These are phyloP conservation scores for Ogataea pini DNA, from an alignment of 805 yeast genomes.

Conservation along the genomic window DNA sequence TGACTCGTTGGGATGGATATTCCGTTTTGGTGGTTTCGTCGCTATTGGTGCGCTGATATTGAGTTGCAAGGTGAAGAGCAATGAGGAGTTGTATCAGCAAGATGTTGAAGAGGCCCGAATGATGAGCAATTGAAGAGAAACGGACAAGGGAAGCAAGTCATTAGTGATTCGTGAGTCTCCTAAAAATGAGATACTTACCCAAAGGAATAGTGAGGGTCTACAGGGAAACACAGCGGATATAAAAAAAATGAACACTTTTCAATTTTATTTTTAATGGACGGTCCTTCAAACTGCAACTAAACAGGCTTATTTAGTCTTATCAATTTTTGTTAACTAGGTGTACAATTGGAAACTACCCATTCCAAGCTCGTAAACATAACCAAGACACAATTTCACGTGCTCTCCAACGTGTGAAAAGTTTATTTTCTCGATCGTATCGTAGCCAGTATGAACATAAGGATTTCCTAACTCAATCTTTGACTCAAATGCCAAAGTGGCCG, in stretches of 20 bases:
- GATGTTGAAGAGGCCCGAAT: conserved; percentile 25
- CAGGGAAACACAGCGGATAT: no score
- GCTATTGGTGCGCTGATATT: conserved; percentile 47
- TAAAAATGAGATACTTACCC: no score
- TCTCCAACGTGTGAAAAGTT: conserved; percentile 79
- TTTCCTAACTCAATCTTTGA: conserved; percentile 62
- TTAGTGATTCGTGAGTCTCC: no score
- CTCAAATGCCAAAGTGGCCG: conserved; percentile 82
- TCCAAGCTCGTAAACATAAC: conserved; percentile 67
- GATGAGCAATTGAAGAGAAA: background rate
- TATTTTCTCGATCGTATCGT: conserved; percentile 81
- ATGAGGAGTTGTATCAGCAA: conserved; percentile 38
- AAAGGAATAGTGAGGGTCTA: no score
- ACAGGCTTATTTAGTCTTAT: no score
- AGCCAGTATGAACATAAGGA: conserved; percentile 71
- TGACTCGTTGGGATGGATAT: conserved; percentile 55
- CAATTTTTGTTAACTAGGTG: no score
- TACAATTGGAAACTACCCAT: background rate
- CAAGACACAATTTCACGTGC: conserved; percentile 77
- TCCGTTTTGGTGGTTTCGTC: conserved; percentile 54
- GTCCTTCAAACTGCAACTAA: no score
- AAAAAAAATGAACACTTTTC: no score
- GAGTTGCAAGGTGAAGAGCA: conserved; percentile 45
- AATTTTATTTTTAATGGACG: no score
- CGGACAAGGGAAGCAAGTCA: no score